Percentiles rank a stretch among this genome's conserved stretches.
Evolutionary conservation across 257 asterid species (phyloP).

Genomic region (Ligustrum vulgare): DNA sequence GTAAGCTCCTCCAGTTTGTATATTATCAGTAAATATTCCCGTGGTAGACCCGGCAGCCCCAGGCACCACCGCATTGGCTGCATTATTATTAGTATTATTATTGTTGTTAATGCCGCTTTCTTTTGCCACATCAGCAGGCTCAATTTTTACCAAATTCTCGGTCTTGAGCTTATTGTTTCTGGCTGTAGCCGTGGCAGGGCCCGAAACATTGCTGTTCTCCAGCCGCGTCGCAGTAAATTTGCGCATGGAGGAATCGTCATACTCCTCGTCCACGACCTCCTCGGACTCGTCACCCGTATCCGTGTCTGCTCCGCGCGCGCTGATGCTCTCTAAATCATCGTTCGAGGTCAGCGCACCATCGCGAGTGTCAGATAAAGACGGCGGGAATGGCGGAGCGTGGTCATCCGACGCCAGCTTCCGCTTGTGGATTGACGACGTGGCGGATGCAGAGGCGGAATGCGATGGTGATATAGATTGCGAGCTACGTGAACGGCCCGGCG

Average conservation of each 20-base stretch:
- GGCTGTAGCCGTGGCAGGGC: constrained; percentile 28
- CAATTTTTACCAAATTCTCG: constrained; percentile 66
- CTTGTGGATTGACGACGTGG: constrained; percentile 85
- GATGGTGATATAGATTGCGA: constrained; percentile 96
- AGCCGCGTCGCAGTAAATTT: constrained; percentile 82
- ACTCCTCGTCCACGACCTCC: constrained; percentile 78
- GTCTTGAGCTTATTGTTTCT: constrained; percentile 76
- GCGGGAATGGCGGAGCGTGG: constrained; percentile 82
- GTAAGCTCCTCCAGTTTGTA: constrained; percentile 95
- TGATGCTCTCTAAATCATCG: constrained; percentile 95
- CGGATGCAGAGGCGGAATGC: constrained; percentile 98
- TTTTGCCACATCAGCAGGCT: constrained; percentile 57
- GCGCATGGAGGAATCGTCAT: constrained; percentile 79
- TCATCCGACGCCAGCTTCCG: constrained; percentile 80
- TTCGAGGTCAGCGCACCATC: constrained; percentile 91
- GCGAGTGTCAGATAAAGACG: constrained; percentile 86
- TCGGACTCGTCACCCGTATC: constrained; percentile 95
- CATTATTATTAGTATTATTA: constrained; percentile 18
- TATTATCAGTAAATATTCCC: constrained; percentile 71
- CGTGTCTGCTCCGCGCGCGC: constrained; percentile 92
- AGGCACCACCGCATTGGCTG: constrained; percentile 45
- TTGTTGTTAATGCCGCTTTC: constrained; percentile 36
- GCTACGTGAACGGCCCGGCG: constrained; percentile 91
- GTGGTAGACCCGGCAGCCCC: constrained; percentile 49
- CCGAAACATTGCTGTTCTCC: constrained; percentile 49